These are phyloP conservation scores for Paratrypanosoma confusum DNA, from an alignment of 208 protist genomes.

Conservation along the genomic window DNA sequence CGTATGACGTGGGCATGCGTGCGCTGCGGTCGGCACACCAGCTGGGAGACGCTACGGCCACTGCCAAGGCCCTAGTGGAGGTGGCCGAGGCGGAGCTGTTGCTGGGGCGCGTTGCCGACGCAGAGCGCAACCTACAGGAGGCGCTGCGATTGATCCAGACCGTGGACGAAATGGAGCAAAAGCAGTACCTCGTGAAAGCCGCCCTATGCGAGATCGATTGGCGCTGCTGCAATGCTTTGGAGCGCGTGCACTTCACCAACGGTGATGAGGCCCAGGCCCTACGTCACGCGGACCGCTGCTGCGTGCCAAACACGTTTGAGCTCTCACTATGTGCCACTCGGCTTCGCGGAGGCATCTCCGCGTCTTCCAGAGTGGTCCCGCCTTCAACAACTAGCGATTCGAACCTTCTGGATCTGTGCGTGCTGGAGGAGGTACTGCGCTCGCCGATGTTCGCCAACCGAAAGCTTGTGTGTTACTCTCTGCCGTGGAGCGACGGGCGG, in stretches of 20 bases:
- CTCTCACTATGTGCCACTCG: too few relatives aligned
- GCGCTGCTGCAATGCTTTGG: conserved; percentile 27
- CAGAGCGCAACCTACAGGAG: conserved; percentile 17
- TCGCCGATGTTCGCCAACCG: conserved; percentile 13
- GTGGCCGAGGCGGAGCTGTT: conserved; percentile 29
- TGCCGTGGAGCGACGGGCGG: conserved; percentile 34
- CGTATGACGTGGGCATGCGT: conserved; percentile 11
- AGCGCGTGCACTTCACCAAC: conserved; percentile 17
- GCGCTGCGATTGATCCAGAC: conserved; percentile 20
- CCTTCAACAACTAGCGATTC: too few relatives aligned
- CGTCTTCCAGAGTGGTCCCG: too few relatives aligned
- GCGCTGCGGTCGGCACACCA: conserved; percentile 10
- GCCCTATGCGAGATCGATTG: conserved; percentile 53
- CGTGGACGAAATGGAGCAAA: conserved; percentile 28
- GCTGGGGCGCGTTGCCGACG: conserved; percentile 8
- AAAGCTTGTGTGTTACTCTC: conserved; percentile 32
- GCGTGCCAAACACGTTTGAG: conserved; percentile 35
- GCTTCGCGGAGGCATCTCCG: conserved; percentile 14
- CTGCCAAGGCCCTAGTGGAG: conserved; percentile 35
- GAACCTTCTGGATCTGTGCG: conserved; percentile 12
- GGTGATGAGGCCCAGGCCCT: conserved; percentile 19
- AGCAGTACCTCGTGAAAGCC: conserved; percentile 42
- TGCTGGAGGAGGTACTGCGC: conserved; percentile 17
- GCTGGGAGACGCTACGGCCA: conserved; percentile 18
- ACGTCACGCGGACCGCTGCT: conserved; percentile 22